These are phyloP conservation scores for Chamaenerion angustifolium DNA, from an alignment of 345 rosid species.

Conservation along the genomic window DNA sequence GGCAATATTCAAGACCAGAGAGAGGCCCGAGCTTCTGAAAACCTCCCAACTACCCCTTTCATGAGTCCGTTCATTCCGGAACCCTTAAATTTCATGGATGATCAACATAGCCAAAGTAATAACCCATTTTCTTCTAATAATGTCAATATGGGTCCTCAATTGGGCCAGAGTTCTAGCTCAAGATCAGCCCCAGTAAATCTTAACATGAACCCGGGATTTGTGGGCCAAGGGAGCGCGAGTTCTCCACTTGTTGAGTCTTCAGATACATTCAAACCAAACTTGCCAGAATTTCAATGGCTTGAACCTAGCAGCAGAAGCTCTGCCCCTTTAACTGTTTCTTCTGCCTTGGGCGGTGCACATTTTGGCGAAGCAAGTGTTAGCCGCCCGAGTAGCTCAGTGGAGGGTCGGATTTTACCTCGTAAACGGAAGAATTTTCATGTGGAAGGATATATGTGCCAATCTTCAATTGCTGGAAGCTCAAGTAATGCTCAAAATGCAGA, in stretches of 20 bases:
- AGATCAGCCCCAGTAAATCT: conserved; percentile 27
- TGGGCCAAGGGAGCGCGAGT: conserved; percentile 28
- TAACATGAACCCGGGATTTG: conserved; percentile 44
- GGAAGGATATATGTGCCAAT: conserved; percentile 50
- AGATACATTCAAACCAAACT: conserved; percentile 22
- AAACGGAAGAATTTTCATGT: conserved; percentile 51
- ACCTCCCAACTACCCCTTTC: conserved; percentile 27
- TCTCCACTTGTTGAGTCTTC: conserved; percentile 29
- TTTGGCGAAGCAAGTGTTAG: conserved; percentile 21
- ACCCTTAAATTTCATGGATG: conserved; percentile 24
- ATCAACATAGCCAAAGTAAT: conserved; percentile 19
- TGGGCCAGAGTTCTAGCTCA: conserved; percentile 28
- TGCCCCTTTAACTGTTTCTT: conserved; percentile 16
- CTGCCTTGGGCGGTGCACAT: conserved; percentile 26
- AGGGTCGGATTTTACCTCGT: conserved; percentile 44
- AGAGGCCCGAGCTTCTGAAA: conserved; percentile 29
- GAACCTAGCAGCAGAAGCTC: conserved; percentile 14
- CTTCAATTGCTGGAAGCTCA: conserved; percentile 42
- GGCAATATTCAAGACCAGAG: conserved; percentile 32
- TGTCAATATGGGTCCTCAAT: background rate
- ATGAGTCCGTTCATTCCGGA: conserved; percentile 21
- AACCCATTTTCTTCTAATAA: conserved; percentile 7
- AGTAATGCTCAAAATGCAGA: conserved; percentile 44
- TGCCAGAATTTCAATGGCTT: conserved; percentile 19
- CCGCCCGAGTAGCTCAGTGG: conserved; percentile 35